phyloP scores from a whole-genome alignment of 2,329 filamentous ascomycete species.

The Ilyonectria destructans region DNA sequence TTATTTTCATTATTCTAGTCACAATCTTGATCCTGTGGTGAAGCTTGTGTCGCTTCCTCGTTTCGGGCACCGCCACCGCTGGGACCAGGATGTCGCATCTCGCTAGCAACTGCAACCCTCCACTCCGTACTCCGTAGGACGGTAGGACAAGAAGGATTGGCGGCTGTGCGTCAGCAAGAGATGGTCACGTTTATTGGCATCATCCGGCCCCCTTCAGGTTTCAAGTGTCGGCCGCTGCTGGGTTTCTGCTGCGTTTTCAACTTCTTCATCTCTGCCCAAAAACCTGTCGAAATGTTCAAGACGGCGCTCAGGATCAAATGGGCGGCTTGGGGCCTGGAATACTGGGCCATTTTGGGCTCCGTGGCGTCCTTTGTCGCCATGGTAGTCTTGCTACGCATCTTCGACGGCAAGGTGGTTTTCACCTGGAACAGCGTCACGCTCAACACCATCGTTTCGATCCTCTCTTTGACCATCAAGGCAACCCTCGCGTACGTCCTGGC shows the following conservation, averaged over 20 bases:
- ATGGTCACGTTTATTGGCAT: neutral
- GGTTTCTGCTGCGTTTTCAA: neutral
- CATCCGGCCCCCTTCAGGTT: neutral
- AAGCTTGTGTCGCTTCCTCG: neutral
- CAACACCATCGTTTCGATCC: conserved; percentile 38
- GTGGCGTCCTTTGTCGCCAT: conserved; percentile 23
- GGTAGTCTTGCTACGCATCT: conserved; percentile 22
- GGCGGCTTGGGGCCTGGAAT: conserved; percentile 25
- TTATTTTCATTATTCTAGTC: neutral
- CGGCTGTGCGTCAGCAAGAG: neutral
- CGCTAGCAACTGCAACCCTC: neutral
- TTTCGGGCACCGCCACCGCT: neutral
- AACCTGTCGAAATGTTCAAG: neutral
- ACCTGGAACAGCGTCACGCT: conserved; percentile 37
- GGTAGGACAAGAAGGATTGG: neutral
- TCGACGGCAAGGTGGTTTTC: conserved; percentile 33
- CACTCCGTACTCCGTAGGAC: no score
- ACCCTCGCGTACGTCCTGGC: conserved; percentile 25
- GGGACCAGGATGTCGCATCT: neutral
- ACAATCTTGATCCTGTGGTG: neutral
- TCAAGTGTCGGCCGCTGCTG: neutral
- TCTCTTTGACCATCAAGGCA: conserved; percentile 35
- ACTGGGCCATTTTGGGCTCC: conserved; percentile 23
- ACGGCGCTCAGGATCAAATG: conserved; percentile 1
- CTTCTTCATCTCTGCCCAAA: neutral